Evolutionary conservation across 1,284 basidiomycete species (phyloP).

Genomic region (Fereydounia khargensis): DNA sequence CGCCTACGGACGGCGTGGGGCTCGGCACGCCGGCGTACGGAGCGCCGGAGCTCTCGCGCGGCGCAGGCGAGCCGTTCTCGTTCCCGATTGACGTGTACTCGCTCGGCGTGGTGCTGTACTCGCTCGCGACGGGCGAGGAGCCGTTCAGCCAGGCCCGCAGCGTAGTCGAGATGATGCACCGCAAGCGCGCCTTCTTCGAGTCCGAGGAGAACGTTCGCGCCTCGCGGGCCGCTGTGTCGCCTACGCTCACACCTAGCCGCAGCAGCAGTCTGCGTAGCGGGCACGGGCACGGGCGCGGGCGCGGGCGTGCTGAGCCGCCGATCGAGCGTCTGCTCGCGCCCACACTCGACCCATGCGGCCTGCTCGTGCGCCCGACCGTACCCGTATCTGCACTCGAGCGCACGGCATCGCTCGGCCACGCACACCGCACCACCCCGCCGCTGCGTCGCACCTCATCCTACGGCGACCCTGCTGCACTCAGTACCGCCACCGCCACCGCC

Average conservation of each 20-base stretch:
- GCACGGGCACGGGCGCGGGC: constrained; percentile 1
- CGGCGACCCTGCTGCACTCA: too few species aligned
- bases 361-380: too few species aligned
- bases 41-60: constrained; percentile 50
- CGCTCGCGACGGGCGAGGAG: constrained; percentile 47
- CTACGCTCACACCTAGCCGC: constrained; percentile 30
- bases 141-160: constrained; percentile 44
- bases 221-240: constrained; percentile 20
- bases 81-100: constrained; percentile 51
- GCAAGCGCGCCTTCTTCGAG: constrained; percentile 48
- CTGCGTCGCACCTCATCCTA: constrained; percentile 21
- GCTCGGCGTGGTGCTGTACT: constrained; percentile 51
- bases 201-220: constrained; percentile 52
- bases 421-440: too few species aligned
- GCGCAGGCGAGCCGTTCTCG: constrained; percentile 31
- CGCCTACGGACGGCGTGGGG: constrained; percentile 41
- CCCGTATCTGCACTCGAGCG: too few species aligned
- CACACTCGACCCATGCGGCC: constrained; percentile 14
- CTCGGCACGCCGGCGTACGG: constrained; percentile 54
- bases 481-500: too few species aligned
- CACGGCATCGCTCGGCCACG: too few species aligned
- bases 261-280: constrained; percentile 28
- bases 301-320: constrained; percentile 10
- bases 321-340: constrained; percentile 37
- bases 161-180: constrained; percentile 51